A percentile compares a stretch with the other conserved stretches of the same genome.
phyloP scores from a whole-genome alignment of 768 basidiomycete genomes.

The Lactarius sanguifluus region DNA sequence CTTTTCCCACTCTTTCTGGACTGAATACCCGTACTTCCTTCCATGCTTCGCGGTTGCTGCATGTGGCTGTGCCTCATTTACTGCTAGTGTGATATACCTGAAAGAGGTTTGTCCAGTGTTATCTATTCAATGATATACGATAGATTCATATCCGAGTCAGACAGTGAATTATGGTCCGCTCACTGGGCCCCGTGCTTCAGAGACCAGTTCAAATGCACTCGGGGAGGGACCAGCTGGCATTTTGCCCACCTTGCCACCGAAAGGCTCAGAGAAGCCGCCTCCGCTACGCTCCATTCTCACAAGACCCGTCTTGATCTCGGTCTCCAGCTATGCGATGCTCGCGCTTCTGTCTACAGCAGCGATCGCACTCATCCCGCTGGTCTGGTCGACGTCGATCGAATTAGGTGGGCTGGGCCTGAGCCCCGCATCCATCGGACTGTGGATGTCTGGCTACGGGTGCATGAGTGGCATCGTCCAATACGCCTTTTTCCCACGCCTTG shows the following conservation, averaged over 20 bases:
- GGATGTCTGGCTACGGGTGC: conserved; percentile 40
- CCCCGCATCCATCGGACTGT: conserved; percentile 40
- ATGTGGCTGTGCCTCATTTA: background rate
- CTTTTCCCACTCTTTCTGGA: conserved; percentile 29
- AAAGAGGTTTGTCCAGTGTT: conserved; percentile 1
- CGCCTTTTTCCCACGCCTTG: conserved; percentile 39
- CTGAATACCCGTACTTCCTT: conserved; percentile 31
- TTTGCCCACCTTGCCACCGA: background rate
- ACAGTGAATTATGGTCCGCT: background rate
- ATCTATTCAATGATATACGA: background rate
- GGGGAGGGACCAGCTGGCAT: background rate
- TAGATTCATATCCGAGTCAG: background rate
- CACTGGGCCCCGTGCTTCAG: background rate
- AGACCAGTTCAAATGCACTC: background rate
- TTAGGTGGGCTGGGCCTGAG: conserved; percentile 35
- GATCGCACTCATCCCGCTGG: conserved; percentile 46
- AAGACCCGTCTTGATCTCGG: conserved; percentile 39
- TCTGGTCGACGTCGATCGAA: conserved; percentile 39
- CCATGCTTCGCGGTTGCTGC: conserved; percentile 23
- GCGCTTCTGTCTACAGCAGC: conserved; percentile 44
- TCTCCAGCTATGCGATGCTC: conserved; percentile 44
- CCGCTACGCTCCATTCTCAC: conserved; percentile 36
- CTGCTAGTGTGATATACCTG: background rate
- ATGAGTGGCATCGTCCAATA: conserved; percentile 41
- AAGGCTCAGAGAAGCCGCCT: conserved; percentile 18